Evolutionary conservation across 2,329 filamentous ascomycete genomes (phyloP).

Genomic region (Pseudocercospora crystallina): DNA sequence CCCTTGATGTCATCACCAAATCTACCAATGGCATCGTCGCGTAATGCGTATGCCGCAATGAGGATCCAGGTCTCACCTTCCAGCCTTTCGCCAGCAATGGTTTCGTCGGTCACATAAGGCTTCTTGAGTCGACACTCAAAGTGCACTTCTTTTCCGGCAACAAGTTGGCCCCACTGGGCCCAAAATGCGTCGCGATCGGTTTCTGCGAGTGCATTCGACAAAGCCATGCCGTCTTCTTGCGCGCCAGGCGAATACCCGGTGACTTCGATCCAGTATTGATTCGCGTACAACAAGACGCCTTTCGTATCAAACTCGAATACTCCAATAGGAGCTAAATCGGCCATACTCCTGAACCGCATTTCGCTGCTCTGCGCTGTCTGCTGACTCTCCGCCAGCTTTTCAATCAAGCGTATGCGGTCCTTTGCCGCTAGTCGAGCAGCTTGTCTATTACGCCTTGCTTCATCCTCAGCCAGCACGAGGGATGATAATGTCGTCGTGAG

Average conservation of each 20-base stretch:
- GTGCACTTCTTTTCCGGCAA: conserved; percentile 12
- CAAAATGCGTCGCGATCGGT: conserved; percentile 13
- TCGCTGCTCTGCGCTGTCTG: conserved; percentile 30
- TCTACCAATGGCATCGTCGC: conserved; percentile 2
- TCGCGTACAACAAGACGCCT: conserved; percentile 38
- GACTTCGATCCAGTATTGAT: conserved; percentile 38
- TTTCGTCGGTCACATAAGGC: conserved; percentile 13
- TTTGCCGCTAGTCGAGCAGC: conserved; percentile 3
- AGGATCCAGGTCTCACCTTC: conserved; percentile 11
- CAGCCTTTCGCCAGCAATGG: conserved; percentile 9
- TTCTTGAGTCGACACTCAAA: conserved; percentile 32
- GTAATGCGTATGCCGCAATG: conserved; percentile 12
- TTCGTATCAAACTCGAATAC: conserved; percentile 38
- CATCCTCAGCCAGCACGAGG: conserved; percentile 27
- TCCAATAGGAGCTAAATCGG: conserved; percentile 37
- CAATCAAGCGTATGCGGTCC: conserved; percentile 11
- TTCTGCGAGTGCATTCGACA: conserved; percentile 16
- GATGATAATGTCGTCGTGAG: conserved; percentile 26
- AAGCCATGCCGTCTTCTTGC: conserved; percentile 2
- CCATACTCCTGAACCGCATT: conserved; percentile 38
- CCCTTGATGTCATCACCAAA: conserved; percentile 26
- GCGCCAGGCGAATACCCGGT: conserved; percentile 18
- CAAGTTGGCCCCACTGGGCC: conserved; percentile 17
- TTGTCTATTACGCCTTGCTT: conserved; percentile 5
- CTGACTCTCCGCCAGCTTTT: conserved; percentile 21